Percentiles rank a stretch among this genome's conserved stretches.
Conservation (phyloP, 2,329 filamentous ascomycete genomes). For the Amphichorda felina region DNA sequence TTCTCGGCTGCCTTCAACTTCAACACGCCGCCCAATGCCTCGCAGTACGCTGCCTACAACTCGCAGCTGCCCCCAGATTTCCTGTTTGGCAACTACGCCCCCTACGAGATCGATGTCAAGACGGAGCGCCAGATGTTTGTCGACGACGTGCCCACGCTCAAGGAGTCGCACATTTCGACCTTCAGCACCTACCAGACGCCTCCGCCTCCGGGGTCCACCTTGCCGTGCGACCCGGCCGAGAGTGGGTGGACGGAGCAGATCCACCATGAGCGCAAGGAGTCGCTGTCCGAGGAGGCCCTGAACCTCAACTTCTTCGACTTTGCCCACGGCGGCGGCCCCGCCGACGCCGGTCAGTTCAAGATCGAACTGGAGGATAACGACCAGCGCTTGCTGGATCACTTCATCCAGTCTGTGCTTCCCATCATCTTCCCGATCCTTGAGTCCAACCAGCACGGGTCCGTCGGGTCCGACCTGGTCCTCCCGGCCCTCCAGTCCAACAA, state of each 20-base stretch:
- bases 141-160: conserved; percentile 74
- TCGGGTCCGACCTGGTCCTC: conserved; percentile 71
- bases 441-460: conserved; percentile 74
- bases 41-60: conserved; percentile 48
- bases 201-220: conserved; percentile 54
- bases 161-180: conserved; percentile 80
- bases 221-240: conserved; percentile 47
- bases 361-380: conserved; percentile 84
- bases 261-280: conserved; percentile 40
- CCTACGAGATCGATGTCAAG: conserved; percentile 92
- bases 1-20: conserved; percentile 63
- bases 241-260: conserved; percentile 47
- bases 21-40: conserved; percentile 47
- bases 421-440: conserved; percentile 89
- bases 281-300: conserved; percentile 50
- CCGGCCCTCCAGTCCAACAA: conserved; percentile 85
- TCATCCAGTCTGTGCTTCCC: conserved; percentile 76
- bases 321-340: conserved; percentile 50
- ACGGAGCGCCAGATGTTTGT: conserved; percentile 91
- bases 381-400: conserved; percentile 78
- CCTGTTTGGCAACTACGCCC: conserved; percentile 50
- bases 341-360: conserved; percentile 53
- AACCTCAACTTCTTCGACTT: conserved; percentile 80
- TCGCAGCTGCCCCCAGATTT: conserved; percentile 50
- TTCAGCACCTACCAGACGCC: conserved; percentile 86